These are phyloP conservation scores for Candida dajiaensis DNA, from an alignment of 805 yeast genomes.

Conservation along the genomic window DNA sequence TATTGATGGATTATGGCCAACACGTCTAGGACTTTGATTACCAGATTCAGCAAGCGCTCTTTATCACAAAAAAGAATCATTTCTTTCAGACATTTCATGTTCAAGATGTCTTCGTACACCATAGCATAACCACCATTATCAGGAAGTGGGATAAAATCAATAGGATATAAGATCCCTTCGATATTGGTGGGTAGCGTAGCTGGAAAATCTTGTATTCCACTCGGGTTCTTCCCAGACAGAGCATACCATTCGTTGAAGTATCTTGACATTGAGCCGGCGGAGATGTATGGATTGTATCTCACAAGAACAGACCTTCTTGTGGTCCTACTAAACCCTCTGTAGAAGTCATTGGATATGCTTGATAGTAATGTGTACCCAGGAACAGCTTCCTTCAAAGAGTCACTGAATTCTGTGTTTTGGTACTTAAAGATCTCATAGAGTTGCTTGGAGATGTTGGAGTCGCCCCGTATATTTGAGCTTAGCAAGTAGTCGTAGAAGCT, in stretches of 20 bases:
- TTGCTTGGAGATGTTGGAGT: constrained; percentile 8
- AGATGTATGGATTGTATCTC: constrained; percentile 12
- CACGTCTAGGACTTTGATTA: constrained; percentile 21
- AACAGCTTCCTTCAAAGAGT: constrained; percentile 6
- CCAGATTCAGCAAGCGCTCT: constrained; percentile 16
- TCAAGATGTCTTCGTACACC: constrained; percentile 15
- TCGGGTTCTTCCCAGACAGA: constrained; percentile 11
- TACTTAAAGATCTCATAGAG: constrained; percentile 13
- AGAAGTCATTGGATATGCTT: constrained; percentile 15
- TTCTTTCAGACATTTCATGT: constrained; percentile 15
- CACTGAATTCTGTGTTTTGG: constrained; percentile 3
- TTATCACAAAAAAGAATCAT: constrained; percentile 8
- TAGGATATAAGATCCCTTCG: constrained; percentile 17
- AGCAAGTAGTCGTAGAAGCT: constrained; percentile 16
- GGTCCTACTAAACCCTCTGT: constrained; percentile 14
- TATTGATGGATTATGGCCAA: constrained; percentile 30
- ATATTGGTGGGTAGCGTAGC: constrained; percentile 11
- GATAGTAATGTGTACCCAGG: constrained; percentile 17
- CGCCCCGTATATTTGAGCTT: neutral
- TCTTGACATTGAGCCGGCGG: constrained; percentile 18
- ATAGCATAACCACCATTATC: constrained; percentile 13
- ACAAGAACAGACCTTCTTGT: constrained; percentile 15
- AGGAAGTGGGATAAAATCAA: constrained; percentile 9
- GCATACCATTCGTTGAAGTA: constrained; percentile 20
- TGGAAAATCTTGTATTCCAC: constrained; percentile 1